These are phyloP conservation scores for Ceriops tagal DNA, from an alignment of 345 rosid genomes.

Conservation along the genomic window DNA sequence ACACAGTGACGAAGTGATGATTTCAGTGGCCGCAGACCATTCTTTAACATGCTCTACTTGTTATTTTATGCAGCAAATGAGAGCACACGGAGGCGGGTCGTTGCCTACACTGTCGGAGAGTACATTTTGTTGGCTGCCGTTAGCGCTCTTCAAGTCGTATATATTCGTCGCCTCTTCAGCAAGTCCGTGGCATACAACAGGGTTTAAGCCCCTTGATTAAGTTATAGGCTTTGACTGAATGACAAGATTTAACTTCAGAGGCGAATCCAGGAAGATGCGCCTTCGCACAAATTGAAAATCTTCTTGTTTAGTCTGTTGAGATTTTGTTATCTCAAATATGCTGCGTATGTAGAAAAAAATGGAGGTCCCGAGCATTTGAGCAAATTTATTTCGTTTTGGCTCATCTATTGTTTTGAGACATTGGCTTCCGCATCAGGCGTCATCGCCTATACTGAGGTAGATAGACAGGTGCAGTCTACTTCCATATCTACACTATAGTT, in stretches of 20 bases:
- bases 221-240: slow-evolving; percentile 5
- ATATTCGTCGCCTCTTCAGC: slow-evolving; percentile 93
- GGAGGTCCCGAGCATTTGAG: no score
- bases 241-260: slow-evolving; percentile 8
- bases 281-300: background rate
- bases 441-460: no score
- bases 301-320: slow-evolving; percentile 12
- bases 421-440: no score
- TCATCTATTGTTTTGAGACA: no score
- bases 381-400: no score
- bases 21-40: no score
- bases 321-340: background rate
- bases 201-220: slow-evolving; percentile 40
- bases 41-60: background rate
- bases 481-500: no score
- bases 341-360: slow-evolving; percentile 9
- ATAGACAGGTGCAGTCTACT: no score
- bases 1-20: no score
- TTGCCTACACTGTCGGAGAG: slow-evolving; percentile 80
- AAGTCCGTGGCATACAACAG: slow-evolving; percentile 86
- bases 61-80: slow-evolving; percentile 71
- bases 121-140: slow-evolving; percentile 61
- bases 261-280: slow-evolving; percentile 7
- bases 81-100: slow-evolving; percentile 82
- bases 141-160: slow-evolving; percentile 72